Base-by-base conservation (phyloP, 2,329 filamentous ascomycete species). In the Curvularia sp. region DNA sequence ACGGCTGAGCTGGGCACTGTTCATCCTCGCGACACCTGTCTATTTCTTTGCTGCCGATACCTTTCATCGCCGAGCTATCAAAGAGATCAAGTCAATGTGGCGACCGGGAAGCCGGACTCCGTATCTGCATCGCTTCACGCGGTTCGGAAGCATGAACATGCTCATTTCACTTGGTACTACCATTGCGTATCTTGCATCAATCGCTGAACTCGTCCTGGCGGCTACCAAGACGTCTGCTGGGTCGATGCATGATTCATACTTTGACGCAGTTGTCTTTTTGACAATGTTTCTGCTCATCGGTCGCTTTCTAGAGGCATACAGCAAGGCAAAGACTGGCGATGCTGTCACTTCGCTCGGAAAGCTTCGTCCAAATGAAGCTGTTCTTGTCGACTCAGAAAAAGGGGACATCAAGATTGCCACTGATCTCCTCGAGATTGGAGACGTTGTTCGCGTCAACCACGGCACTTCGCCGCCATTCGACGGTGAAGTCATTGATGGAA, bases 101-200 rank as follows among this genome's bases (percentile, higher is more conserved):
- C 85, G 89, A 22, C 87, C 81, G 2, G 86, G 87, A 28, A 96
- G 92, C 72, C 86, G 84, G 38, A 89, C 89, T 0, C 90, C 92
- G 0, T 74, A 96, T 4, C 68, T 91, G 15, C 85, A 89, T 66
- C 84, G 93, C 13, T 93, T 97, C 71, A 92, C 93, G 75, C 88
- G 90, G n/a, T 97, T 97, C 70, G 93, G 93, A 8, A 97, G 93
- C 80, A 97, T 97, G 93, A 96, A 96, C 73, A 89, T 96, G 80
- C 84, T 97, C 59, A 93, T 97, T 78, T 95, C 90, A 7, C 83
- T 96, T 2, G 93, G 93, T 5, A 96, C 93, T 0, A 89, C 87
- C 2, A 92, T 97, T 60, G 93, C 93, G 1, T 97, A 96, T 74
- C 81, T 96, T 61, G 89, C 92, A 0, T 96, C 92, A 0, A 80